These are phyloP conservation scores for Nitzschia putrida DNA, from an alignment of 108 stramenopile species.

Conservation along the genomic window DNA sequence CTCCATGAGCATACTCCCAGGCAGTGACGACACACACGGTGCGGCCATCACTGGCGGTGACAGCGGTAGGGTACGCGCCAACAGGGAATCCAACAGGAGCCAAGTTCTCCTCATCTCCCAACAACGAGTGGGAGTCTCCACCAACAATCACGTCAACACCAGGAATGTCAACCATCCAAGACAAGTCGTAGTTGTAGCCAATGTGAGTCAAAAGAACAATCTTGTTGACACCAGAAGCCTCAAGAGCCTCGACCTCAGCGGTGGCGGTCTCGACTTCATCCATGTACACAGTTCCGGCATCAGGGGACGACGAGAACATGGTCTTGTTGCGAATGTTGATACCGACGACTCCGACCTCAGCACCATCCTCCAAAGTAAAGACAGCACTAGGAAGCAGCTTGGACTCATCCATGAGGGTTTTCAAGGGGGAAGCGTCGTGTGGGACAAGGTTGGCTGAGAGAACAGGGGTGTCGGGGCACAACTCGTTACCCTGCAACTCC, in stretches of 20 bases:
- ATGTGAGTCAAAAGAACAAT: conserved; percentile 52
- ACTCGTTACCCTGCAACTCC: conserved; percentile 1
- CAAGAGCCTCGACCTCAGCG: conserved; percentile 36
- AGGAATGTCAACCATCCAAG: conserved; percentile 34
- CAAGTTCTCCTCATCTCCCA: conserved; percentile 28
- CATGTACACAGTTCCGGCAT: conserved; percentile 38
- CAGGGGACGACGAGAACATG: conserved; percentile 35
- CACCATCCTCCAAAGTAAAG: conserved; percentile 33
- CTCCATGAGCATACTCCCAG: conserved; percentile 47
- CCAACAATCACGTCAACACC: conserved; percentile 66
- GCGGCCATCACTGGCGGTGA: conserved; percentile 11
- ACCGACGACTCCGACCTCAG: conserved; percentile 45
- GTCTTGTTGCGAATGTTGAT: conserved; percentile 37
- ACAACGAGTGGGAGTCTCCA: conserved; percentile 50
- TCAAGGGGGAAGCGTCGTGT: conserved; percentile 15
- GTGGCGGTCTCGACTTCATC: conserved; percentile 45
- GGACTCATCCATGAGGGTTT: neutral
- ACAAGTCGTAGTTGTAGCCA: conserved; percentile 44
- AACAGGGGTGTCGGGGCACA: conserved; percentile 13
- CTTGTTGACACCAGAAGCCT: conserved; percentile 48
- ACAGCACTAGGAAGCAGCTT: conserved; percentile 4
- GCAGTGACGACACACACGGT: conserved; percentile 51
- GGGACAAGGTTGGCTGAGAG: conserved; percentile 31
- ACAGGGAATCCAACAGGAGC: conserved; percentile 7
- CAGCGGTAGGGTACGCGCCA: conserved; percentile 35